phyloP scores from a whole-genome alignment of 345 rosid species.

The Durio zibethinus region DNA sequence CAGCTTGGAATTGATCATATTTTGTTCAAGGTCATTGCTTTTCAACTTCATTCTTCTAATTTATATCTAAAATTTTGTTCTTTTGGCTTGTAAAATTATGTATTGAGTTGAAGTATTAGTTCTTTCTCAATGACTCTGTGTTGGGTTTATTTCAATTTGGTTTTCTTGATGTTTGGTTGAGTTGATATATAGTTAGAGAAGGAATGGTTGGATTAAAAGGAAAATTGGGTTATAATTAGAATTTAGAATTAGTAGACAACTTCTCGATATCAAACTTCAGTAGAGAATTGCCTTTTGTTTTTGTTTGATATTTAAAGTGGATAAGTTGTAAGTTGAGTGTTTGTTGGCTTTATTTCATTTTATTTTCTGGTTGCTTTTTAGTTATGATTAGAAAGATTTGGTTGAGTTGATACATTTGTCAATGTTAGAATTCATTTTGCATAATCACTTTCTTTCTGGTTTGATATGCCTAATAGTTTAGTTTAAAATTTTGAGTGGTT shows the following conservation, averaged over 20 bases:
- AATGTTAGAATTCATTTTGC: not conserved
- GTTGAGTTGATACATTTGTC: not conserved
- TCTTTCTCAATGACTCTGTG: not conserved
- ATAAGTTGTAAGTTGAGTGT: not conserved
- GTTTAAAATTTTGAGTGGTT: not conserved
- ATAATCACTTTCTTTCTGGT: not conserved
- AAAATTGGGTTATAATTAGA: not conserved
- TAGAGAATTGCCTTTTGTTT: not conserved
- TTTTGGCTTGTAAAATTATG: not conserved
- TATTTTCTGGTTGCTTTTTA: not conserved
- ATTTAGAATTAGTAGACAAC: not conserved
- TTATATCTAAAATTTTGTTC: not conserved
- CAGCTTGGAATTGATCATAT: constrained; percentile 80
- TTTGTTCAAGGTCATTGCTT: constrained; percentile 62
- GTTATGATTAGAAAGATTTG: not conserved
- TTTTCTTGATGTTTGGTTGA: not conserved
- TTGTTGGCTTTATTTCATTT: not conserved
- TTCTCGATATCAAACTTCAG: not conserved
- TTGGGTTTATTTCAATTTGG: not conserved
- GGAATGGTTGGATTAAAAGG: not conserved
- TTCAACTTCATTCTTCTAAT: not conserved
- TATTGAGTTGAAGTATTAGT: not conserved
- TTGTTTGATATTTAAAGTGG: not conserved
- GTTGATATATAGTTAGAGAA: not conserved
- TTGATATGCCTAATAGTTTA: not conserved